Conservation (phyloP, 257 asterid species). For the Lycium barbarum region DNA sequence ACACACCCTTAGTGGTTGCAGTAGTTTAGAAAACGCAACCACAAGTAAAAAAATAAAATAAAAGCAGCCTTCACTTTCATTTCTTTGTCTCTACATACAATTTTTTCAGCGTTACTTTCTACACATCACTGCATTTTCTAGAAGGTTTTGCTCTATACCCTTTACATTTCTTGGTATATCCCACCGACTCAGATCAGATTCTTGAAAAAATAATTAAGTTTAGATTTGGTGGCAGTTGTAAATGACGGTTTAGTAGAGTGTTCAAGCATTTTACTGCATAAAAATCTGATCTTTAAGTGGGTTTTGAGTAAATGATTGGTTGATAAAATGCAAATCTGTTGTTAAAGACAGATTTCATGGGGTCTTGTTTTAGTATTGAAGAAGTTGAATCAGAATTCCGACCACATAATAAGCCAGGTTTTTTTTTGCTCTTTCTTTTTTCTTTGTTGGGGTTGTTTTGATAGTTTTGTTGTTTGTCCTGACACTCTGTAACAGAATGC, state of each 20-base stretch:
- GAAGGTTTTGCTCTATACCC: not conserved
- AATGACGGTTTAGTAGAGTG: slow-evolving; percentile 5
- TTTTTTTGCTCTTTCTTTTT: not conserved
- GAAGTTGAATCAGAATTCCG: slow-evolving; percentile 53
- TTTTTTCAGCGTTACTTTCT: slow-evolving; percentile 14
- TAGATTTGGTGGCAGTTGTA: slow-evolving; percentile 5
- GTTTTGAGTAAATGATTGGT: slow-evolving; percentile 7
- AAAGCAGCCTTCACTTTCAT: not conserved
- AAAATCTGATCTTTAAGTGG: slow-evolving; percentile 36
- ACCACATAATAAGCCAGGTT: slow-evolving; percentile 50
- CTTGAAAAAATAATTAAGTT: slow-evolving; percentile 36
- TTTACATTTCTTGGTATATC: slow-evolving; percentile 20
- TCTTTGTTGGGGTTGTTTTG: not conserved
- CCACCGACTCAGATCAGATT: slow-evolving; percentile 45
- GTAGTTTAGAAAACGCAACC: not conserved
- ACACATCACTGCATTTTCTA: slow-evolving; percentile 34
- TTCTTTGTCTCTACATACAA: slow-evolving; percentile 24
- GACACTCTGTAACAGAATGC: not conserved
- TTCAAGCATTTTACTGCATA: slow-evolving; percentile 23
- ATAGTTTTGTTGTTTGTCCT: not conserved
- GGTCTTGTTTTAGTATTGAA: slow-evolving; percentile 79
- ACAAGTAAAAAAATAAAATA: not conserved
- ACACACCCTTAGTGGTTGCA: not conserved
- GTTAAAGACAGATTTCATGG: slow-evolving; percentile 57
- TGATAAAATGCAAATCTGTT: slow-evolving; percentile 53